Conservation (phyloP, 2,329 filamentous ascomycete genomes). For the Westerdykella aurantiaca region DNA sequence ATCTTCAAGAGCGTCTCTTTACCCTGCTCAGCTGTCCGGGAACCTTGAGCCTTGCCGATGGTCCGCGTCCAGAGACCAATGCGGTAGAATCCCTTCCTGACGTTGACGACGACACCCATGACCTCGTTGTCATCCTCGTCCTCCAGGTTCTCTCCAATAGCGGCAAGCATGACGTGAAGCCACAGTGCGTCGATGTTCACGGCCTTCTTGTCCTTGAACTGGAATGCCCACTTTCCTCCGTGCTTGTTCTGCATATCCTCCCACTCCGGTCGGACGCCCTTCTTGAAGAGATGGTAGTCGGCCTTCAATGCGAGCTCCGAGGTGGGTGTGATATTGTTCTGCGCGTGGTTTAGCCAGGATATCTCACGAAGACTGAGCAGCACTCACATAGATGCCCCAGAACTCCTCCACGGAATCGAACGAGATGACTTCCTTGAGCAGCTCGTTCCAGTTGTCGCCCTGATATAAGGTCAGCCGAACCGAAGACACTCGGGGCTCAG, state of each 20-base stretch:
- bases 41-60: conserved; percentile 75
- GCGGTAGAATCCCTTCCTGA: conserved; percentile 96
- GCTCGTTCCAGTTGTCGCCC: conserved; percentile 98
- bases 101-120: conserved; percentile 99
- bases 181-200: conserved; percentile 92
- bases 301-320: conserved; percentile 96
- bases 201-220: conserved; percentile 91
- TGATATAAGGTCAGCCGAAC: conserved; percentile 36
- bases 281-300: conserved; percentile 99
- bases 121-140: conserved; percentile 91
- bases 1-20: conserved; percentile 79
- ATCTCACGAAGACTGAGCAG: not conserved
- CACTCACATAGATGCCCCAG: conserved; percentile 95
- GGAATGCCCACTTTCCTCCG: conserved; percentile 97
- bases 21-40: conserved; percentile 72
- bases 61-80: conserved; percentile 96
- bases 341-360: conserved; percentile 11
- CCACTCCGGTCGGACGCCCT: conserved; percentile 94
- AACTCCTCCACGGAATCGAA: conserved; percentile 99
- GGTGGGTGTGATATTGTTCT: conserved; percentile 98
- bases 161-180: conserved; percentile 94
- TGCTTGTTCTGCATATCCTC: conserved; percentile 98
- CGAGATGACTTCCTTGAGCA: conserved; percentile 96
- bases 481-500: not conserved
- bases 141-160: conserved; percentile 96